Conservation (phyloP, 139 green algal genomes). For the Pleodorina starrii region DNA sequence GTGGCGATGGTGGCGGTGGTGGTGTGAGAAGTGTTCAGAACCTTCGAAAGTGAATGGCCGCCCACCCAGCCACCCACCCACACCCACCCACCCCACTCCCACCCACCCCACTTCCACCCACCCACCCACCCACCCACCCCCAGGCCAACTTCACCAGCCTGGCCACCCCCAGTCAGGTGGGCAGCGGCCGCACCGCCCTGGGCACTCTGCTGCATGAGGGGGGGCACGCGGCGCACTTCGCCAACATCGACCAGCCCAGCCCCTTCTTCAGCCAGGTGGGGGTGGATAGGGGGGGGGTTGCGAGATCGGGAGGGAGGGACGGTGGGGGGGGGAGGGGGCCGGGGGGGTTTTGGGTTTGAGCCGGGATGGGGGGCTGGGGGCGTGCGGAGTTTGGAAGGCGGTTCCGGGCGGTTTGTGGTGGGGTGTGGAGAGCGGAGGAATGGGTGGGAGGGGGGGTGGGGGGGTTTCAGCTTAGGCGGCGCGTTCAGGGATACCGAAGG, state of each 20-base stretch:
- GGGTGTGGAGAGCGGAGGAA: too few species aligned
- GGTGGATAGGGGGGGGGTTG: too few species aligned
- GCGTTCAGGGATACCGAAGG: too few species aligned
- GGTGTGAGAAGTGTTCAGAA: not conserved
- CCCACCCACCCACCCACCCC: not conserved
- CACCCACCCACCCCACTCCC: not conserved
- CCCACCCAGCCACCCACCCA: not conserved
- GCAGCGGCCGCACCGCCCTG: constrained; percentile 76
- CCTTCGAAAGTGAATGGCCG: too few species aligned
- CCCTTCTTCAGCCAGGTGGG: constrained; percentile 85
- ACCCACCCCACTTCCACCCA: not conserved
- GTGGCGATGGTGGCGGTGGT: not conserved
- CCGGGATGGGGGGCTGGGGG: too few species aligned
- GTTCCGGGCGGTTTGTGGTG: too few species aligned
- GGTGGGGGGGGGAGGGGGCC: not conserved
- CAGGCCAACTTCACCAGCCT: constrained; percentile 86
- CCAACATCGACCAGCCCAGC: constrained; percentile 85
- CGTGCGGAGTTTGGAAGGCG: too few species aligned
- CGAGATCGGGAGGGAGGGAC: not conserved
- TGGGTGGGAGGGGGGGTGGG: too few species aligned
- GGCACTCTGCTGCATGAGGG: constrained; percentile 90
- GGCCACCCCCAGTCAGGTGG: constrained; percentile 76
- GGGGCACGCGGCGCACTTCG: constrained; percentile 67
- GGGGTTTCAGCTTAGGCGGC: too few species aligned
- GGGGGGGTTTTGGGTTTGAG: too few species aligned